Evolutionary conservation across 176 grass and related monocot species (phyloP), one percentile per base, ranked within the genome.

Genomic region (Elymus sibiricus): DNA sequence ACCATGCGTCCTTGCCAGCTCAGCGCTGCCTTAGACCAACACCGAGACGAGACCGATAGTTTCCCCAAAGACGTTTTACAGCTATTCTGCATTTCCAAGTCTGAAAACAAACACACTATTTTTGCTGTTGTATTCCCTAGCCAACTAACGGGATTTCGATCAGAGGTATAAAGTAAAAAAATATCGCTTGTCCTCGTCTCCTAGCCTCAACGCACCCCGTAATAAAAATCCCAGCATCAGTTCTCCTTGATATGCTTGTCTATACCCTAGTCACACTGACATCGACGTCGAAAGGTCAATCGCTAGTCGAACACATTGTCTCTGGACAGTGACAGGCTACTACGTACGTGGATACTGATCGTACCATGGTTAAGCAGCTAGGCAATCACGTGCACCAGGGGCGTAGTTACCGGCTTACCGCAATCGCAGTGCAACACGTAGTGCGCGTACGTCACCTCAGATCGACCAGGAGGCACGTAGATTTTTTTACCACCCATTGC

Each of bases 141-240:
- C 47, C 47, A 17, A 17, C 15, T 51, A 51, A 51, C 5, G 47
- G 1, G 15, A 15, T 51, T 51, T 51, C 47, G 47, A 51, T 14
- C 15, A 51, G 47, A 51, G 47, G 47, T 51, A 51, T 15, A 78
- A 71, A 61, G 62, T 46, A 78, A 61, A 46, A 66, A 73, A 49
- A 74, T 5, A 35, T 49, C 14, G 10, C 27, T 51, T 71, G 53
- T 38, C 40, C 14, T 22, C 8, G 5, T 78, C 81, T 44, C 6
- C 37, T 58, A 70, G 12, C 46, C 19, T 2, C 0, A 7, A 21
- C 38, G 32, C 43, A 86, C 47, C 66, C 0, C 34, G 85, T 58
- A 10, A 74, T 81, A 53, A 77, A 87, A 87, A 87, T 81, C 4
- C 63, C 22, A n/a, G 85, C 85, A 87, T 87, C 77, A 55, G 65